Evolutionary conservation across 2,329 filamentous ascomycete genomes (phyloP).

Genomic region (Claviceps sp.): DNA sequence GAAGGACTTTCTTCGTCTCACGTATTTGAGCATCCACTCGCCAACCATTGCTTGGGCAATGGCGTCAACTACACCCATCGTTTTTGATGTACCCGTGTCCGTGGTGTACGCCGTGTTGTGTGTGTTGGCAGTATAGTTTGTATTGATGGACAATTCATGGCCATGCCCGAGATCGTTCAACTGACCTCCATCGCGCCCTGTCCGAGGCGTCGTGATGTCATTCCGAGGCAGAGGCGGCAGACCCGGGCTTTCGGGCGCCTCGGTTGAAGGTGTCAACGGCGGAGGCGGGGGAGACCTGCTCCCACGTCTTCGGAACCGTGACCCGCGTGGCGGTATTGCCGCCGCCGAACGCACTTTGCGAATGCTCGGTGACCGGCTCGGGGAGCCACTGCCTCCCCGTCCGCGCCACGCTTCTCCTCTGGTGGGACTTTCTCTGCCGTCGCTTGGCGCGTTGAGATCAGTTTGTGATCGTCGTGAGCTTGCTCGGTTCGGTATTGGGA

Average conservation of each 20-base stretch:
- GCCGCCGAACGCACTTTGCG: conserved; percentile 79
- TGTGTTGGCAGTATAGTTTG: conserved; percentile 34
- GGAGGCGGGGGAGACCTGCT: conserved; percentile 52
- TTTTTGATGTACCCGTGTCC: conserved; percentile 47
- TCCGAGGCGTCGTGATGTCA: conserved; percentile 51
- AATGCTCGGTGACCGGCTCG: conserved; percentile 46
- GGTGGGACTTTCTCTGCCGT: conserved; percentile 68
- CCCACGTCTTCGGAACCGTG: conserved; percentile 33
- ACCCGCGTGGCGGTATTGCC: conserved; percentile 44
- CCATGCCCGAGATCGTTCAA: conserved; percentile 33
- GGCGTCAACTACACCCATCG: conserved; percentile 78
- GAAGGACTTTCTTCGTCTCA: conserved; percentile 79
- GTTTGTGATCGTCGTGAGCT: conserved; percentile 67
- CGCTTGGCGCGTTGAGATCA: conserved; percentile 50
- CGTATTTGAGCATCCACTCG: conserved; percentile 93
- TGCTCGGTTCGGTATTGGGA: conserved; percentile 78
- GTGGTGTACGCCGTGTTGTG: conserved; percentile 23
- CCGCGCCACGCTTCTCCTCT: conserved; percentile 43
- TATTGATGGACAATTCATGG: conserved; percentile 45
- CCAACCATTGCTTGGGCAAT: conserved; percentile 98
- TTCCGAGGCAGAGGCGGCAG: conserved; percentile 63
- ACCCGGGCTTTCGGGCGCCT: conserved; percentile 53
- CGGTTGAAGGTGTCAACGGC: conserved; percentile 53
- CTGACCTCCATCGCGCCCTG: conserved; percentile 24
- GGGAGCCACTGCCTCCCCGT: conserved; percentile 33